phyloP scores from a whole-genome alignment of 768 basidiomycete genomes.

The Tulasnella sp. region DNA sequence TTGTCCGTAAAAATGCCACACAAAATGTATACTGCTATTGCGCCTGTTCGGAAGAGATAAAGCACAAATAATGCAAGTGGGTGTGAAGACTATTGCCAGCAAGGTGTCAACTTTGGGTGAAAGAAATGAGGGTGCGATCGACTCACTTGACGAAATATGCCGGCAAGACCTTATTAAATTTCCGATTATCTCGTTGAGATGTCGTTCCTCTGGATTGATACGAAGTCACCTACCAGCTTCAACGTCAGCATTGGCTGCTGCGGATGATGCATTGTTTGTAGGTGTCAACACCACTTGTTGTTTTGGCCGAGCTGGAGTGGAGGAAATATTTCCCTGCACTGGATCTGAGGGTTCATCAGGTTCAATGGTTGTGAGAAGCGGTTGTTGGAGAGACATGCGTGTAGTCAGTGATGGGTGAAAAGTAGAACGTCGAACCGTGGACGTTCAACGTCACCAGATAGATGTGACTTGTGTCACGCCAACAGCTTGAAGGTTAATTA shows the following conservation, averaged over 20 bases:
- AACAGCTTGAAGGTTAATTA: no score
- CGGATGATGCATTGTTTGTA: slow-evolving; percentile 38
- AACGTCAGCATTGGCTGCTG: slow-evolving; percentile 35
- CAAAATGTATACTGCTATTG: slow-evolving; percentile 87
- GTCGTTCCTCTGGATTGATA: not conserved
- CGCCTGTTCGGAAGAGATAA: slow-evolving; percentile 75
- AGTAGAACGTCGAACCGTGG: no score
- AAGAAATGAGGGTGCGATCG: slow-evolving; percentile 40
- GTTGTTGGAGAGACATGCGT: slow-evolving; percentile 14
- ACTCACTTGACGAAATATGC: slow-evolving; percentile 62
- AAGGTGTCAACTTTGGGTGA: slow-evolving; percentile 28
- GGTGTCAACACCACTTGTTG: slow-evolving; percentile 47
- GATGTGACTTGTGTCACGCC: no score
- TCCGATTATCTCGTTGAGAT: slow-evolving; percentile 6
- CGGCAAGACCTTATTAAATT: slow-evolving; percentile 44
- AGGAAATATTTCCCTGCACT: not conserved
- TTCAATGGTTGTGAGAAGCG: slow-evolving; percentile 45
- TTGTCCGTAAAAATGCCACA: slow-evolving; percentile 80
- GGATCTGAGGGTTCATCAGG: slow-evolving; percentile 52
- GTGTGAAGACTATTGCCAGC: slow-evolving; percentile 23
- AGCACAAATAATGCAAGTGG: slow-evolving; percentile 73
- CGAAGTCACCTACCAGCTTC: slow-evolving; percentile 52
- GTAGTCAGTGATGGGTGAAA: no score
- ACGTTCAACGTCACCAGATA: no score
- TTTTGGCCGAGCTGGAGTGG: slow-evolving; percentile 10